A percentile compares a stretch with the other conserved stretches of the same genome.
Evolutionary conservation across 306 rosid species (phyloP).

Genomic region (Alnus rubra): DNA sequence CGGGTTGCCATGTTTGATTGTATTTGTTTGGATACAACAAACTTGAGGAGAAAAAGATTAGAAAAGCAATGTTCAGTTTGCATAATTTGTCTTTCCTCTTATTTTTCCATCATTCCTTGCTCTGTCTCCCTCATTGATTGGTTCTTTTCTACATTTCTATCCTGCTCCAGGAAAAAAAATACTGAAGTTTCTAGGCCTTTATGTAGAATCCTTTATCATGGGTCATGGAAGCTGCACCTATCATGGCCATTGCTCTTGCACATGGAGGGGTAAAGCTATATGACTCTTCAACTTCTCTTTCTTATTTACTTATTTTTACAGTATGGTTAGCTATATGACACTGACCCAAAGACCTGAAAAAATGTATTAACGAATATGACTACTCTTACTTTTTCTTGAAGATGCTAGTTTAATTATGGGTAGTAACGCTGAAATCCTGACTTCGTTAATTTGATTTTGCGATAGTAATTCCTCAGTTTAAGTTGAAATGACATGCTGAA

Average conservation of each 20-base stretch:
- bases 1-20: constrained; percentile 22
- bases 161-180: constrained; percentile 57
- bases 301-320: background rate
- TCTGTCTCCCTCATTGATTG: constrained; percentile 11
- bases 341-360: too few relatives aligned
- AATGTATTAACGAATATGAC: too few relatives aligned
- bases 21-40: constrained; percentile 67
- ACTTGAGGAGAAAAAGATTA: constrained; percentile 77
- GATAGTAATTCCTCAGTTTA: background rate
- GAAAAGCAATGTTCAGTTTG: constrained; percentile 12
- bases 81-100: background rate
- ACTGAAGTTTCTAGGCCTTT: constrained; percentile 67
- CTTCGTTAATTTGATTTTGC: background rate
- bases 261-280: constrained; percentile 57
- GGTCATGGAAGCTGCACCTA: constrained; percentile 87
- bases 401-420: too few relatives aligned
- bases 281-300: background rate
- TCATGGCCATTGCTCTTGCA: constrained; percentile 70
- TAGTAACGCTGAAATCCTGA: background rate
- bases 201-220: constrained; percentile 90
- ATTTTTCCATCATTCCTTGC: background rate
- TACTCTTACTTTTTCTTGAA: too few relatives aligned
- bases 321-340: background rate
- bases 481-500: background rate
- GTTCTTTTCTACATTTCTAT: background rate